Base-by-base conservation (phyloP, 352 stramenopile genomes). In the Globisporangium okanoganense region DNA sequence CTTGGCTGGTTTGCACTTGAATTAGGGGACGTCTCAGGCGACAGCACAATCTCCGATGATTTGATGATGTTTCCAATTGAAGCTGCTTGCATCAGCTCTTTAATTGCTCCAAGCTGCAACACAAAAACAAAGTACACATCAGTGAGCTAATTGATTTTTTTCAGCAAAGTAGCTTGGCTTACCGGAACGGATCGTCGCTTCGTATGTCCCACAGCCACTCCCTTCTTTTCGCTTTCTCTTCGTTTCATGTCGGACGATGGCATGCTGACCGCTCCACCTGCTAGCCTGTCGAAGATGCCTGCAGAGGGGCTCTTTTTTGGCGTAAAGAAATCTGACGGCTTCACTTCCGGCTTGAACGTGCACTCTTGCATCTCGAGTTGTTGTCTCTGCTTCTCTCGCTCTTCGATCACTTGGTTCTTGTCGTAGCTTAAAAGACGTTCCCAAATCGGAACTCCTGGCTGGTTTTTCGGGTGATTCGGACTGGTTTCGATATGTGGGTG, bases 261-360 rank as follows among this genome's bases (percentile, higher is more conserved):
- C 6, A 70, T 65, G 55, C 56, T 78, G 33, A 45, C 56, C n/a
- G 64, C 56, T 6, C 67, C 75, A 5, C 64, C 58, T 56, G 67
- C 75, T 16, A 87, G 58, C 14, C 71, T 62, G 4, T 85, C 77
- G 31, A 82, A 84, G 8, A 85, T 72, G 1, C 72, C 72, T 25
- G 43, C 67, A 2, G 73, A 74, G 1, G 75, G 72, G 25, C 68
- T 71, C 22, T 62, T 56, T 45, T 80, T 77, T 24, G 80, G 78
- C 20, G 66, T 70, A 18, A 77, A 62, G 7, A 61, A 71, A 20
- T 86, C 79, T 9, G 69, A 66, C 1, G 75, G 78, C n/a, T 76
- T 85, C 27, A 92, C 79, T 22, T 91, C 78, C 13, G 85, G 85
- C 67, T 89, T 88, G 70, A 94, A 94, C 1, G 85, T 94, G 59